Evolutionary conservation across 129 eudicot genomes (phyloP), one percentile per base, ranked within the genome.

Genomic region (Flaveria bidentis): DNA sequence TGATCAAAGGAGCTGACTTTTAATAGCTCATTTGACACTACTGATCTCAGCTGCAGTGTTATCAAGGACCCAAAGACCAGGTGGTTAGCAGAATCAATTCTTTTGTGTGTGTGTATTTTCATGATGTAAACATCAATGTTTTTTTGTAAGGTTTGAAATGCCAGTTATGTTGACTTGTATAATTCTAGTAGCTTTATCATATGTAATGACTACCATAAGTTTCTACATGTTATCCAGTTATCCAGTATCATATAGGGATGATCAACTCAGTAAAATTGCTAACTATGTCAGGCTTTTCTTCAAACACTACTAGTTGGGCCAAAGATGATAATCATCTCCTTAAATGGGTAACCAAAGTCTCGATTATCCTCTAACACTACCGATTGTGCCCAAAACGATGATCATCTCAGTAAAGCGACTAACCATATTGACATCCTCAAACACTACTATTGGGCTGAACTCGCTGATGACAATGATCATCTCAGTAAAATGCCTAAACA

Each of bases 1-100:
- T 57, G 5, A 68, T 45, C 56, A 5, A 22, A 61, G 51, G 82
- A 71, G 82, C 71, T 46, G 45, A 63, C 6, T 69, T 78, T 78
- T 78, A 65, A 75, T 66, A 52, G 80, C 80, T 76, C 80, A 52
- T 76, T 76, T 67, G 20, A 76, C 71, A 75, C 57, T 74, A 74
- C 45, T 58, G 45, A 56, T 39, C 62, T 39, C 30, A 46, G 77
- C 51, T 73, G 67, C 46, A 72, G 76, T 72, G 12, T 58, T 64
- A 62, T 58, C 71, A 75, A 52, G 79, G 79, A 61, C 71, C 71
- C 71, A 75, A 52, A 71, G 79, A 61, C 71, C 71, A 75, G 62
- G 49, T 44, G 72, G n/a, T 62, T 75, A 63, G 69, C 47, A 62
- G 62, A 75, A 75, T 49, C 26, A 49, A 49, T 75, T 75, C 50